Conservation (phyloP, 1,284 basidiomycete species). For the Leccinum fuscescens region DNA sequence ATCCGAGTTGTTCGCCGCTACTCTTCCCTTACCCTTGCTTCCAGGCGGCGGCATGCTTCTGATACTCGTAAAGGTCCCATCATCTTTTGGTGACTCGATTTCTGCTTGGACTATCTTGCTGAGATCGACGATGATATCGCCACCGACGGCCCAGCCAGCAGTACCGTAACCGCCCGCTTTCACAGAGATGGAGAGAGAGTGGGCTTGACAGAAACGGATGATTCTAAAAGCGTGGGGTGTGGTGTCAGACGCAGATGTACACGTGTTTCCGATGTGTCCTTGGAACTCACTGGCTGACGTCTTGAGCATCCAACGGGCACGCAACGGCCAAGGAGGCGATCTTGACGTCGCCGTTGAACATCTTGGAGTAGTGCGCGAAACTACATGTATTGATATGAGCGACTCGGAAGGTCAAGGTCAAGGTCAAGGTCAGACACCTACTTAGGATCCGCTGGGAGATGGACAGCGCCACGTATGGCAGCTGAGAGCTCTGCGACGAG, state of each 20-base stretch:
- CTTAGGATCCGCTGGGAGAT: slow-evolving; percentile 43
- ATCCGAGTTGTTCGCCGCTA: slow-evolving; percentile 9
- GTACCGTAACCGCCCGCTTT: slow-evolving; percentile 89
- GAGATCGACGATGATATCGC: slow-evolving; percentile 82
- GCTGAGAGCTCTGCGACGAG: slow-evolving; percentile 41
- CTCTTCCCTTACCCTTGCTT: slow-evolving; percentile 54
- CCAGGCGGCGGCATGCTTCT: slow-evolving; percentile 47
- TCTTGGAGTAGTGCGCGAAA: slow-evolving; percentile 58
- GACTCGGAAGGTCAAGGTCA: not conserved
- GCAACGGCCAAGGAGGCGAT: slow-evolving; percentile 57
- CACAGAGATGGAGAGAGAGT: slow-evolving; percentile 74
- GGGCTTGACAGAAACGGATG: slow-evolving; percentile 65
- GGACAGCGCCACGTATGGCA: slow-evolving; percentile 47
- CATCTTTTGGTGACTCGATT: slow-evolving; percentile 57
- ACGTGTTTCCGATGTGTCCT: slow-evolving; percentile 8
- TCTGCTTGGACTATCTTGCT: slow-evolving; percentile 63
- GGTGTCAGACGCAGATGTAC: slow-evolving; percentile 13
- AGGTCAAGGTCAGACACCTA: slow-evolving; percentile 25
- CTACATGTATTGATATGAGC: slow-evolving; percentile 35
- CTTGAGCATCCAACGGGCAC: slow-evolving; percentile 68
- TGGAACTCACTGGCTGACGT: slow-evolving; percentile 65
- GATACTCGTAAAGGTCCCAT: slow-evolving; percentile 57
- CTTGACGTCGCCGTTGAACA: slow-evolving; percentile 79
- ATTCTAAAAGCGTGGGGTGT: slow-evolving; percentile 42
- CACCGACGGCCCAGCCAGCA: slow-evolving; percentile 83